Base-by-base conservation (phyloP, 2,329 filamentous ascomycete species). In the Colletotrichum liriopes region DNA sequence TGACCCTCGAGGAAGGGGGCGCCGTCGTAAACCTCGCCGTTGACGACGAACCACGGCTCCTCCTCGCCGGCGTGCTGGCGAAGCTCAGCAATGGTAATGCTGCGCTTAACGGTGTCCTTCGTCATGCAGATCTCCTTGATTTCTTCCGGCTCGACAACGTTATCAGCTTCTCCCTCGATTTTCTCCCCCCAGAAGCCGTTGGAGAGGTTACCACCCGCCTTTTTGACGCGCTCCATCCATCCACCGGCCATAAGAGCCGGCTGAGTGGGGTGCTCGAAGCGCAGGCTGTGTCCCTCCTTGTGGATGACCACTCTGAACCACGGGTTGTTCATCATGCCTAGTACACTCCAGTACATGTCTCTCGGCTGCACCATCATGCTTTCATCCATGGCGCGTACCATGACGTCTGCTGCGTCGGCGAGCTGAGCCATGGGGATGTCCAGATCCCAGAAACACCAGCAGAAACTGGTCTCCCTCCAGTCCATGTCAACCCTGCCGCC, bases 281-380 rank as follows among this genome's bases (percentile, higher is more conserved):
- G 87, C 52, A 98, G 82, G 9, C 79, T 82, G 54, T 78, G 71
- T 0, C 86, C 86, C 72, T 95, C 91, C 67, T 91, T 91, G 64
- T 90, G 89, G 66, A 98, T 93, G 2, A 91, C 90, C 1, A 98
- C 89, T 6, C 95, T 88, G 81, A 93, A 98, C 95, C 95, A 98
- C 0, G 94, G 93, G 77, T 98, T 98, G 82, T 98, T 98, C 95
- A 98, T 98, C 95, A 98, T 98, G 0, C 95, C 95, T 49, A 98
- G 84, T 2, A 97, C 94, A 72, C 91, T 95, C 95, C 95, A 98
- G 83, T 98, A 98, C 94, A 98, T 96, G 77, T 98, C 95, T 73
- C 94, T 88, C 5, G 95, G 95, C 79, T 97, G 94, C 0, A 94
- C 85, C 81, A 93, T 94, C 90, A 98, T 92, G 66, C 92, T 89